Conservation (phyloP, 2,329 filamentous ascomycete genomes). For the Penicillium sp. region DNA sequence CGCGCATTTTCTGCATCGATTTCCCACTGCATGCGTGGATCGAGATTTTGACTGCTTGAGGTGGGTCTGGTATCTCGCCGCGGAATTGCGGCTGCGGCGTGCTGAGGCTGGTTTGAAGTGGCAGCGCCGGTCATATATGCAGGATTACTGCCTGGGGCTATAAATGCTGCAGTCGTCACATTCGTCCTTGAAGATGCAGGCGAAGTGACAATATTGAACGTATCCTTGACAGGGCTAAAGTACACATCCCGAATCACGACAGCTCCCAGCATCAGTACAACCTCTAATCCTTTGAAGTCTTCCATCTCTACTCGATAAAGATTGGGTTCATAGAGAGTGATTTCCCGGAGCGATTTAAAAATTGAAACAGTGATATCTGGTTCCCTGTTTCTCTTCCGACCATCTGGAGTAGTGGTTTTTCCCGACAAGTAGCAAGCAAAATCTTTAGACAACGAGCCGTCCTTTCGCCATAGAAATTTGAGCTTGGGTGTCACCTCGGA, state of each 20-base stretch:
- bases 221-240: conserved; percentile 63
- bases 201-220: conserved; percentile 63
- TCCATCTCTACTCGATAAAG: conserved; percentile 86
- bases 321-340: conserved; percentile 93
- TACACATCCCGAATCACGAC: conserved; percentile 61
- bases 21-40: conserved; percentile 52
- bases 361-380: conserved; percentile 94
- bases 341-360: conserved; percentile 68
- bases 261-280: conserved; percentile 64
- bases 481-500: conserved; percentile 64
- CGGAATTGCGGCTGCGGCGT: conserved; percentile 22
- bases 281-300: conserved; percentile 87
- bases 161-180: background rate
- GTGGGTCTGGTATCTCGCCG: conserved; percentile 18
- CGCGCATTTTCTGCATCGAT: conserved; percentile 49
- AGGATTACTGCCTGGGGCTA: background rate
- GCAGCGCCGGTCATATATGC: background rate
- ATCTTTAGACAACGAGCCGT: conserved; percentile 80
- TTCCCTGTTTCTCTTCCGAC: conserved; percentile 75
- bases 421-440: conserved; percentile 85
- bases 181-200: conserved; percentile 16
- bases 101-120: conserved; percentile 16
- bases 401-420: conserved; percentile 59
- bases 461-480: conserved; percentile 83
- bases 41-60: conserved; percentile 31